A percentile compares a stretch with the other conserved stretches of the same genome.
Evolutionary conservation across 768 basidiomycete genomes (phyloP).

Genomic region (Pleurotus cornucopiae): DNA sequence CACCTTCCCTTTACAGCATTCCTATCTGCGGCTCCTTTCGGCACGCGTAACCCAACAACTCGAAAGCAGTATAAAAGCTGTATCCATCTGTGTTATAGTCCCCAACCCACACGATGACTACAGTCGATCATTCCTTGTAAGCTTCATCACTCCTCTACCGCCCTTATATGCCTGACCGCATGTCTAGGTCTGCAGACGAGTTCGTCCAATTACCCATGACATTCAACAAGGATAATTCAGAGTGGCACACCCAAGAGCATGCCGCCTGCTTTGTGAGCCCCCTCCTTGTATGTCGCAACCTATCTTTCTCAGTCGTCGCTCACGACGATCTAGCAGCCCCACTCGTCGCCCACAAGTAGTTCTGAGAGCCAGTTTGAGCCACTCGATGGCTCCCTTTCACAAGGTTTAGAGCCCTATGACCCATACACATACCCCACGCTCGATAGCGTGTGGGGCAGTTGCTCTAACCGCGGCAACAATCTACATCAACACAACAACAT

Average conservation of each 20-base stretch:
- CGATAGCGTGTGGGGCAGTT: background rate
- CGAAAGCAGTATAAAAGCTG: conserved; percentile 6
- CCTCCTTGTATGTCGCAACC: background rate
- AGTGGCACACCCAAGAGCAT: background rate
- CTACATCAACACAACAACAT: background rate
- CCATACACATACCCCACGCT: background rate
- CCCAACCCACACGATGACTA: too few species aligned
- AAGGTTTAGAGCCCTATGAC: background rate
- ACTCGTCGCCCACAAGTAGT: background rate
- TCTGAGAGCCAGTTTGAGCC: background rate
- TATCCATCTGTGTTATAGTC: background rate
- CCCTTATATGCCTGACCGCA: background rate
- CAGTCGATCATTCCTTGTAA: background rate
- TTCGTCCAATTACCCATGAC: too few species aligned
- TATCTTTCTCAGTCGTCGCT: background rate
- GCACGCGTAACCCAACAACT: conserved; percentile 1
- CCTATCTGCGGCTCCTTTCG: background rate
- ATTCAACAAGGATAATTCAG: background rate
- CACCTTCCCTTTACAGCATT: conserved; percentile 1
- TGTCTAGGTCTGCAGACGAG: background rate
- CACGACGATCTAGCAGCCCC: background rate
- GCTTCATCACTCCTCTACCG: background rate
- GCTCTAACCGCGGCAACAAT: background rate
- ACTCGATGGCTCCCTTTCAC: background rate
- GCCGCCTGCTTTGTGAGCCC: background rate